Percentiles rank a stretch among this genome's conserved stretches.
Conservation (phyloP, 2,329 filamentous ascomycete genomes). For the Torrubiellomyces zombiae region DNA sequence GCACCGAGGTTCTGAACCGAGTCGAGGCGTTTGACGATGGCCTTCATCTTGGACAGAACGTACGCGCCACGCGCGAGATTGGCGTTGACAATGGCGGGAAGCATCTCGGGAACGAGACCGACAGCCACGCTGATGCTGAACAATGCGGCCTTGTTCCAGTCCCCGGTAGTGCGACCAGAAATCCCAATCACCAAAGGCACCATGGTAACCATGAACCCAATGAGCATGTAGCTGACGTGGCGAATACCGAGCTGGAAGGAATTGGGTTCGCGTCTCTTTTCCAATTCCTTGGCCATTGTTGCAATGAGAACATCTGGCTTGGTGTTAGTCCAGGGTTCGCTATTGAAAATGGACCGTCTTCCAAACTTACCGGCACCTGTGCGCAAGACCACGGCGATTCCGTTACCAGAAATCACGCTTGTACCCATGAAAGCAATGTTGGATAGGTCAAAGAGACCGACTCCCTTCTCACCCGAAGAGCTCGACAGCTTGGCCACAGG, state of each 20-base stretch:
- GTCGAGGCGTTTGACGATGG: slow-evolving; percentile 17
- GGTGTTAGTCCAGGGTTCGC: no score
- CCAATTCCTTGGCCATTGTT: slow-evolving; percentile 11
- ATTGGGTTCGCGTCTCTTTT: slow-evolving; percentile 9
- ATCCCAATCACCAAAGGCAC: slow-evolving; percentile 12
- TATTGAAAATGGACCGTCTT: background rate
- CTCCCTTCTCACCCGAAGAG: slow-evolving; percentile 6
- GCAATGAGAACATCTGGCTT: slow-evolving; percentile 12
- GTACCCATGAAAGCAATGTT: slow-evolving; percentile 14
- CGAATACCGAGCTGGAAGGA: slow-evolving; percentile 13
- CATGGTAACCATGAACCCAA: slow-evolving; percentile 14
- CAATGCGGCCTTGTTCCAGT: slow-evolving; percentile 11
- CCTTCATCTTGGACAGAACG: slow-evolving; percentile 15
- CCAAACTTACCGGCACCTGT: slow-evolving; percentile 7
- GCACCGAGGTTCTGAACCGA: slow-evolving; percentile 14
- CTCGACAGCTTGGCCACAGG: slow-evolving; percentile 9
- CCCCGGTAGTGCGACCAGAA: slow-evolving; percentile 9
- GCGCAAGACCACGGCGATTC: slow-evolving; percentile 10
- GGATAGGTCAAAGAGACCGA: slow-evolving; percentile 9
- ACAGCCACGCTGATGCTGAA: slow-evolving; percentile 15
- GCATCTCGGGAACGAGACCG: slow-evolving; percentile 14
- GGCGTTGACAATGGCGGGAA: slow-evolving; percentile 13
- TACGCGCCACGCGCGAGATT: slow-evolving; percentile 13
- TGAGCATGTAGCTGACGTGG: slow-evolving; percentile 13
- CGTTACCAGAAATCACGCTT: slow-evolving; percentile 12